A percentile compares a stretch with the other conserved stretches of the same genome.
Evolutionary conservation across 2,329 filamentous ascomycete species (phyloP).

Genomic region (Colletotrichum camelliae): DNA sequence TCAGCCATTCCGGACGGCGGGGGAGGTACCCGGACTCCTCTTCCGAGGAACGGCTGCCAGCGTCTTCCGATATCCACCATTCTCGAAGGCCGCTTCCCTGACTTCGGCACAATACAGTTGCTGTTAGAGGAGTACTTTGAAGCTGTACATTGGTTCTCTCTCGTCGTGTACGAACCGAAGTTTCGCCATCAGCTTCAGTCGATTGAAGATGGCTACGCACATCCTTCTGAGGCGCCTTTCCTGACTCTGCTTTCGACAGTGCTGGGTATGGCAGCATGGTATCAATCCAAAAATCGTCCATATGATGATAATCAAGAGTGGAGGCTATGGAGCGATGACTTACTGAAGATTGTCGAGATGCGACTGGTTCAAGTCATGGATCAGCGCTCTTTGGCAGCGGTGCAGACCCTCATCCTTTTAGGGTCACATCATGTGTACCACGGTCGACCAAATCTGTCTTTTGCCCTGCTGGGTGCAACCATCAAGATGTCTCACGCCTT

Average conservation of each 20-base stretch:
- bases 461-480: background rate
- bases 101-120: background rate
- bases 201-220: background rate
- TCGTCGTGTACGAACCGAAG: background rate
- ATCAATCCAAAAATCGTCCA: background rate
- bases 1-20: background rate
- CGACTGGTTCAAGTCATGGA: background rate
- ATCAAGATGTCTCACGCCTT: background rate
- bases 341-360: background rate
- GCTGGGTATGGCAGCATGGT: background rate
- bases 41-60: background rate
- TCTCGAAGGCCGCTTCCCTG: background rate
- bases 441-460: background rate
- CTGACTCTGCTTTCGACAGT: background rate
- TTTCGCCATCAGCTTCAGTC: background rate
- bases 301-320: background rate
- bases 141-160: background rate
- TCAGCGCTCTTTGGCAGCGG: background rate
- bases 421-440: background rate
- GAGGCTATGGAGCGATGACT: background rate
- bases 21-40: background rate
- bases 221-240: background rate
- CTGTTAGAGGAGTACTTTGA: background rate
- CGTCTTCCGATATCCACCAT: background rate
- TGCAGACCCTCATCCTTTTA: background rate